Conservation (phyloP, 2,329 filamentous ascomycete species). For the Onygenales sp. region DNA sequence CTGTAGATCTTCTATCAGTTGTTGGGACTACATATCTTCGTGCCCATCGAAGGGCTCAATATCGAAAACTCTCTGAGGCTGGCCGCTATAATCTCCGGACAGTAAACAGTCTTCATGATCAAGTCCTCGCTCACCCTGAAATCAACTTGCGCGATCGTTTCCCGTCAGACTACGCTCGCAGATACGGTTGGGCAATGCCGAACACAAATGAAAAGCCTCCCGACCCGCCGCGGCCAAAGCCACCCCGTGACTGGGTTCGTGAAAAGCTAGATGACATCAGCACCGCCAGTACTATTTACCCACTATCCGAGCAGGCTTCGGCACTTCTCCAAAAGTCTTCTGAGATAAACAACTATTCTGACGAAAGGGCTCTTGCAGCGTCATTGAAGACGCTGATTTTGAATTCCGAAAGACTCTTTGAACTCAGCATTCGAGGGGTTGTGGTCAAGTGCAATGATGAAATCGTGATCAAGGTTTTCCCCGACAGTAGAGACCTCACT, state of each 20-base stretch:
- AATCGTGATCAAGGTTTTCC: background rate
- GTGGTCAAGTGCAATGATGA: background rate
- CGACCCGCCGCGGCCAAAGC: background rate
- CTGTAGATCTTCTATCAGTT: conserved; percentile 14
- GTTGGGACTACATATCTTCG: conserved; percentile 10
- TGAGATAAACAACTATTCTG: background rate
- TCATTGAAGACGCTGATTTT: conserved; percentile 3
- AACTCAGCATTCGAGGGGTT: background rate
- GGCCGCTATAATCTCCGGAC: background rate
- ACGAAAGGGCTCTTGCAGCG: conserved; percentile 1
- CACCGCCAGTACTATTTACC: conserved; percentile 2
- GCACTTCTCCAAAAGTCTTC: background rate
- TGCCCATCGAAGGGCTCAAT: conserved; percentile 9
- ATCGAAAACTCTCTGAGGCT: conserved; percentile 1
- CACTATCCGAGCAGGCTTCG: background rate
- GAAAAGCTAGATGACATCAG: background rate
- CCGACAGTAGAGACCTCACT: background rate
- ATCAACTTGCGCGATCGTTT: background rate
- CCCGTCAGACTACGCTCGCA: conserved; percentile 2
- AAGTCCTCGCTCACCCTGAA: background rate
- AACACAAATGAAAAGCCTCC: background rate
- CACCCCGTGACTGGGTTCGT: background rate
- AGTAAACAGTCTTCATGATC: conserved; percentile 1
- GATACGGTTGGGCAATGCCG: conserved; percentile 1
- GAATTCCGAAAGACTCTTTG: conserved; percentile 3